A percentile compares a stretch with the other conserved stretches of the same genome.
Conservation (phyloP, 1,284 basidiomycete genomes). For the Bjerkandera adusta region DNA sequence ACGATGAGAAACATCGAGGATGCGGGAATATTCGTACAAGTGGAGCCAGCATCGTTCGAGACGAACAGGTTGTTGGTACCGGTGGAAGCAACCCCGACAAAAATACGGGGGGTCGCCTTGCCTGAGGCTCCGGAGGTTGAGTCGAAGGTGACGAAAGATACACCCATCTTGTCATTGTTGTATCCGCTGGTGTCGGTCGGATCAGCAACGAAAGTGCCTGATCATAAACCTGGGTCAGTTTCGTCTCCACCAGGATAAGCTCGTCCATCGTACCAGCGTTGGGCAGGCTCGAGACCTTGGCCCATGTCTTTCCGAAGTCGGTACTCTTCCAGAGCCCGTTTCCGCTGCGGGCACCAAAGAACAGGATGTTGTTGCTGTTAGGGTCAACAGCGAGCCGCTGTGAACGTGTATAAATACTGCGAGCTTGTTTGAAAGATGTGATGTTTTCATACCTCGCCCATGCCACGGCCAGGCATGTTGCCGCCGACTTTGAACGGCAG, state of each 20-base stretch:
- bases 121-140: conserved; percentile 52
- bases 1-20: conserved; percentile 4
- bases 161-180: conserved; percentile 53
- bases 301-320: conserved; percentile 53
- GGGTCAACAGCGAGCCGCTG: conserved; percentile 65
- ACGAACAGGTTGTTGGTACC: conserved; percentile 56
- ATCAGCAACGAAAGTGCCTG: conserved; percentile 56
- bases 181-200: conserved; percentile 54
- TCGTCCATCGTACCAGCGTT: conserved; percentile 41
- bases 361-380: conserved; percentile 56
- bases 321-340: conserved; percentile 68
- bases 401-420: neutral
- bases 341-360: conserved; percentile 61
- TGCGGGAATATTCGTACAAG: conserved; percentile 37
- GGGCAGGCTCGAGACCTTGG: conserved; percentile 53
- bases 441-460: conserved; percentile 32
- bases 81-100: conserved; percentile 60
- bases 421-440: neutral
- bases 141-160: conserved; percentile 67
- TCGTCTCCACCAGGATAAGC: neutral
- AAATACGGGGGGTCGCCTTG: conserved; percentile 59
- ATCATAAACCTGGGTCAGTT: neutral
- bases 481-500: conserved; percentile 66
- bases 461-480: conserved; percentile 68
- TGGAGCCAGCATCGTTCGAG: conserved; percentile 51